Percentiles rank a stretch among this genome's conserved stretches.
Conservation (phyloP, 139 green algal species). For the Pseudopediastrum boryanum region DNA sequence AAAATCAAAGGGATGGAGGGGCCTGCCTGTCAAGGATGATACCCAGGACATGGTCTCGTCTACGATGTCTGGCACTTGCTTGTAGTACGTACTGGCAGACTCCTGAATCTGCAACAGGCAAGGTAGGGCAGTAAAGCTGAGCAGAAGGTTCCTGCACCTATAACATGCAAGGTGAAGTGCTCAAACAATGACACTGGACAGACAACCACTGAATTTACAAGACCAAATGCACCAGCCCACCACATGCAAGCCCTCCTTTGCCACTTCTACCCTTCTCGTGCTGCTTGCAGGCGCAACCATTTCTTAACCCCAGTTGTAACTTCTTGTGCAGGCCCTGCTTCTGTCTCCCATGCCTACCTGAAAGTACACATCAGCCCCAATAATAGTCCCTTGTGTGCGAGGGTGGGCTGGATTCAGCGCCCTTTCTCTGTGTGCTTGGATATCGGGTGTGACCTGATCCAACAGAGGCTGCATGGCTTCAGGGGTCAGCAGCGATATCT, state of each 20-base stretch:
- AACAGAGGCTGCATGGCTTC: slow-evolving; percentile 35
- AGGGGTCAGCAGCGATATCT: neutral
- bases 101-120: neutral
- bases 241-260: neutral
- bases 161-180: neutral
- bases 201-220: neutral
- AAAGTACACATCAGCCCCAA: slow-evolving; percentile 54
- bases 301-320: too few relatives aligned
- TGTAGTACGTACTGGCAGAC: neutral
- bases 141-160: neutral
- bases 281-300: too few relatives aligned
- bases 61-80: slow-evolving; percentile 37
- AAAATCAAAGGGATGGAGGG: slow-evolving; percentile 56
- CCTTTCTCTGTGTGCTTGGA: slow-evolving; percentile 31
- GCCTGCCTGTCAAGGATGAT: slow-evolving; percentile 43
- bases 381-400: slow-evolving; percentile 45
- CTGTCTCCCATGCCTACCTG: slow-evolving; percentile 48
- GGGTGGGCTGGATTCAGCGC: slow-evolving; percentile 52
- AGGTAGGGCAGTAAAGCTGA: neutral
- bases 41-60: slow-evolving; percentile 38
- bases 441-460: slow-evolving; percentile 15
- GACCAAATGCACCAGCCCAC: neutral
- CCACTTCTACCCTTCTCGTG: too few relatives aligned
- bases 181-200: neutral
- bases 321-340: neutral